phyloP scores from a whole-genome alignment of 1,139 yeast genomes.

The Yamadazyma buinensis region DNA sequence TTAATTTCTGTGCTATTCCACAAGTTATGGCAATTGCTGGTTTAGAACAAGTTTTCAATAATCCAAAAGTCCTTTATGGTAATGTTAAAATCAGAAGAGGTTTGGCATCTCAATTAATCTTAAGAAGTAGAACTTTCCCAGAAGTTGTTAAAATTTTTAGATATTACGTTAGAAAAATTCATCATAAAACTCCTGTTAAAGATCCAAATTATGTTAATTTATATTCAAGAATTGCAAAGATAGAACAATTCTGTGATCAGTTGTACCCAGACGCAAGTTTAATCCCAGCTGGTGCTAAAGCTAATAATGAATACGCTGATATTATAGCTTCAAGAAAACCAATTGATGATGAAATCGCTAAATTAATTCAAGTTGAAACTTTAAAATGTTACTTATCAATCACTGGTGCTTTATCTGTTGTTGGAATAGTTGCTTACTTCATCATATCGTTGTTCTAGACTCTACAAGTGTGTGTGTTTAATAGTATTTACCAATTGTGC shows the following conservation, averaged over 20 bases:
- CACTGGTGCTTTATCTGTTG: constrained; percentile 2
- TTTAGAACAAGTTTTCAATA: constrained; percentile 78
- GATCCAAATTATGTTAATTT: constrained; percentile 88
- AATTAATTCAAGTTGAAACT: constrained; percentile 24
- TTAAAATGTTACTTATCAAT: constrained; percentile 21
- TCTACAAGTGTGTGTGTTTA: too few relatives aligned
- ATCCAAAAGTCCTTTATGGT: constrained; percentile 63
- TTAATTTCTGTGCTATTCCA: constrained; percentile 94
- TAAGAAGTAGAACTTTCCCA: constrained; percentile 67
- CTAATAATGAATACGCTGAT: constrained; percentile 25
- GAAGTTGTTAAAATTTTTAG: constrained; percentile 77
- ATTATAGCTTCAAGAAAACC: constrained; percentile 12
- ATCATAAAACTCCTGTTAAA: constrained; percentile 68
- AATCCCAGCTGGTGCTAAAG: constrained; percentile 29
- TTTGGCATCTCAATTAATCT: constrained; percentile 75
- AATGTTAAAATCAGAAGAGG: constrained; percentile 92
- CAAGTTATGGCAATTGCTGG: constrained; percentile 99
- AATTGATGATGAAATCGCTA: constrained; percentile 29
- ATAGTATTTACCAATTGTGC: too few relatives aligned
- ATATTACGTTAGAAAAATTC: constrained; percentile 69
- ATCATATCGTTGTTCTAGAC: background rate
- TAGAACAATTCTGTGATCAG: constrained; percentile 79
- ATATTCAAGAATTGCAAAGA: constrained; percentile 81
- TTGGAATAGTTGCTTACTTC: constrained; percentile 3
- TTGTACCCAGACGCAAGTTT: constrained; percentile 51